These are phyloP conservation scores for Fusarium agapanthi DNA, from an alignment of 2,329 filamentous ascomycete species.

Conservation along the genomic window DNA sequence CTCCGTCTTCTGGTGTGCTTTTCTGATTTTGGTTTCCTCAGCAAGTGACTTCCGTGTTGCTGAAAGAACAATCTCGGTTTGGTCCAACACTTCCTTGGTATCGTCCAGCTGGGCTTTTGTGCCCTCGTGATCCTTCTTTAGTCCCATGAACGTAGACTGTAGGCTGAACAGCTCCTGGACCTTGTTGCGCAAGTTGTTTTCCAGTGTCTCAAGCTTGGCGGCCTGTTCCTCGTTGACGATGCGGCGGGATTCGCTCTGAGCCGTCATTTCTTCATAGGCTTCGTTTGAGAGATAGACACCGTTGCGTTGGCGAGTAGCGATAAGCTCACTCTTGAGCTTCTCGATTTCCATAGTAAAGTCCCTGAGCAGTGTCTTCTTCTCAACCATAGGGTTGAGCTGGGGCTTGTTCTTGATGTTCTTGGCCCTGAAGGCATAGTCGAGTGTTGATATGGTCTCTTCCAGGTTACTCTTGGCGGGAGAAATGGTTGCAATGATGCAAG, in stretches of 20 bases:
- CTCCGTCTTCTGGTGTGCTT: slow-evolving; percentile 88
- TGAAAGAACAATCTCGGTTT: slow-evolving; percentile 84
- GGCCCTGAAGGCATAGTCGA: slow-evolving; percentile 96
- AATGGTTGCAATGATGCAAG: slow-evolving; percentile 97
- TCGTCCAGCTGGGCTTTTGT: slow-evolving; percentile 77
- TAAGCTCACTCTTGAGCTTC: slow-evolving; percentile 91
- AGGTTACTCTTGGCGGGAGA: slow-evolving; percentile 95
- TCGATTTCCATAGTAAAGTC: slow-evolving; percentile 95
- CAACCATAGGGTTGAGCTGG: slow-evolving; percentile 89
- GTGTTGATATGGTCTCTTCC: slow-evolving; percentile 96
- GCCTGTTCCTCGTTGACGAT: slow-evolving; percentile 93
- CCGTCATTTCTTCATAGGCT: slow-evolving; percentile 88
- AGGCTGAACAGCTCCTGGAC: slow-evolving; percentile 90
- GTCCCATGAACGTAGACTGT: slow-evolving; percentile 83
- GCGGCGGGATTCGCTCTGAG: slow-evolving; percentile 88
- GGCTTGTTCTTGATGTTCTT: slow-evolving; percentile 99
- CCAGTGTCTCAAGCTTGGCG: slow-evolving; percentile 91
- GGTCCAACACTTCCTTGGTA: slow-evolving; percentile 82
- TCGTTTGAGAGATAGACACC: slow-evolving; percentile 94
- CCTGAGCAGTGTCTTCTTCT: slow-evolving; percentile 89
- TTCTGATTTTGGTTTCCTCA: slow-evolving; percentile 81
- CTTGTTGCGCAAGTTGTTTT: slow-evolving; percentile 89
- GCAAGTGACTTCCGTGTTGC: slow-evolving; percentile 79
- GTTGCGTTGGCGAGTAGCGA: slow-evolving; percentile 90
- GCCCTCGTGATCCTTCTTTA: slow-evolving; percentile 90